Base-by-base conservation (phyloP, 345 rosid species). In the Tarenaya hassleriana region DNA sequence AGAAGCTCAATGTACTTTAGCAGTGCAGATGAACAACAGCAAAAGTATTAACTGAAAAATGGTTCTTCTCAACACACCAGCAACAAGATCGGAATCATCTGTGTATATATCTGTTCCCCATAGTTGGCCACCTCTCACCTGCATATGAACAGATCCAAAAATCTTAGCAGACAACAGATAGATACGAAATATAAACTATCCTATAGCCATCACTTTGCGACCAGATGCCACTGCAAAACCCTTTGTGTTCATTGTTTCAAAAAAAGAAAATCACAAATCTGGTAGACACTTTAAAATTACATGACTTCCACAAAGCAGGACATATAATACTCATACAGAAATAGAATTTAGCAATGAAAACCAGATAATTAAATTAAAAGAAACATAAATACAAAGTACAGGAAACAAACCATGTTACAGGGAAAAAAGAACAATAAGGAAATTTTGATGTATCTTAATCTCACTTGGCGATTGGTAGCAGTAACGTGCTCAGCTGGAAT, bases 81-180 rank as follows among this genome's bases (percentile, higher is more conserved):
- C 97, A 60, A 94, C 99, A 71, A 88, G 94, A 71, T 94, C 99
- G 12, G 99, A 94, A 64, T 94, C 99, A 49, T 86, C 84, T 24
- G 97, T 94, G 76, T 94, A 88, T 67, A 82, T 69, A 71, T 88
- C 99, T 16, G 95, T 94, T 44, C 99, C 99, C 99, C 99, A 88
- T 24, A 94, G 78, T 69, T 94, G 99, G 61, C 91, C 92, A 34
- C 99, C 95, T 74, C 95, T 79, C 47, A 94, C 99, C 99, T 94
- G 78, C 64, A 68, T 34, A 58, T 24, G 40, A 27, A 54, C n/a
- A 16, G 13, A 58, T 47, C 45, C 48, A 55, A 58, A 41, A 10
- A 46, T 61, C 24, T 18, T 46, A 53, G 52, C n/a, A n/a, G n/a
- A n/a, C n/a, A n/a, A n/a, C n/a, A n/a, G n/a, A n/a, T n/a, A n/a